Evolutionary conservation across 2,329 filamentous ascomycete species (phyloP).

Genomic region (Phaeosphaeriaceae sp.): DNA sequence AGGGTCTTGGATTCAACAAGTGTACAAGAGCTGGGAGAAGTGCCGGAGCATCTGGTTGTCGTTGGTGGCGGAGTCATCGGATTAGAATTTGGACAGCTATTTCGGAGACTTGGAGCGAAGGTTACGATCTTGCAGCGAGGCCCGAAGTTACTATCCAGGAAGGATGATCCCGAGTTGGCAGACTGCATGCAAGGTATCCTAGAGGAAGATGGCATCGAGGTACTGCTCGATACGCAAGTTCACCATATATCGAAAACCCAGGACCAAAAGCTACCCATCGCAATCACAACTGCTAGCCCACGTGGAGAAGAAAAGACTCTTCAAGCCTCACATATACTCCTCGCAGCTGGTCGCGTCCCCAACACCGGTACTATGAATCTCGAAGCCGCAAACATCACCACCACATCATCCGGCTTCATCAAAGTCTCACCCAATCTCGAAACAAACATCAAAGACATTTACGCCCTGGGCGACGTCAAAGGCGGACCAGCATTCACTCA

Average conservation of each 20-base stretch:
- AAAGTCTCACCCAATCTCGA: conserved; percentile 53
- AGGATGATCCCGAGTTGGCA: conserved; percentile 59
- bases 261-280: conserved; percentile 29
- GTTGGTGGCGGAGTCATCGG: conserved; percentile 63
- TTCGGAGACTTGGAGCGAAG: conserved; percentile 57
- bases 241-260: conserved; percentile 27
- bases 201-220: conserved; percentile 54
- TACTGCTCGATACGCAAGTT: conserved; percentile 48
- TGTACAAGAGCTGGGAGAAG: conserved; percentile 55
- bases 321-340: conserved; percentile 56
- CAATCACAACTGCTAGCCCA: conserved; percentile 16
- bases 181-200: conserved; percentile 53
- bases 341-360: conserved; percentile 59
- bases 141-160: conserved; percentile 50
- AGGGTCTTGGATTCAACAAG: conserved; percentile 57
- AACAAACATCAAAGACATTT: conserved; percentile 54
- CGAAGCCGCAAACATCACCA: conserved; percentile 50
- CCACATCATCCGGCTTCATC: conserved; percentile 54
- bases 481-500: conserved; percentile 63
- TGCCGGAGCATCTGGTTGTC: conserved; percentile 59
- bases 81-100: conserved; percentile 62
- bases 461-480: conserved; percentile 61
- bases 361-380: conserved; percentile 59
- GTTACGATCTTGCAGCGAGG: conserved; percentile 58
- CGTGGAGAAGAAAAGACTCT: conserved; percentile 33